Evolutionary conservation across 2,329 filamentous ascomycete genomes (phyloP).

Genomic region (Drechslerella coelobrocha): DNA sequence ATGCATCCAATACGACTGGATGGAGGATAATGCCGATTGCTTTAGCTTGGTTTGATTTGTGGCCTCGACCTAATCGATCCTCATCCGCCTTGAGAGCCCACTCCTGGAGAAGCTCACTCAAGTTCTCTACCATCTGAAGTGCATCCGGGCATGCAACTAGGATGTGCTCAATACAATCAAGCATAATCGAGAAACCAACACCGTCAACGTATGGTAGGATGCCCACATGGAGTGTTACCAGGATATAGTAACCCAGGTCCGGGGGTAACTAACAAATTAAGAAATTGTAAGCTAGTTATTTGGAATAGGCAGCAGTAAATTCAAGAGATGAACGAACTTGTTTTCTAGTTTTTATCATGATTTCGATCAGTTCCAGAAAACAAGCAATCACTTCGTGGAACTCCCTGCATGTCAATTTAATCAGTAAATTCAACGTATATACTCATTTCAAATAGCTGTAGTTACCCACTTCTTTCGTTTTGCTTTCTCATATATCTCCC

Average conservation of each 20-base stretch:
- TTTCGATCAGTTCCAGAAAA: slow-evolving; percentile 40
- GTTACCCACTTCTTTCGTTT: slow-evolving; percentile 39
- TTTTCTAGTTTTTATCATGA: slow-evolving; percentile 28
- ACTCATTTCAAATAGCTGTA: neutral
- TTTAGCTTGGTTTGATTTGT: slow-evolving; percentile 42
- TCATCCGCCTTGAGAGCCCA: slow-evolving; percentile 43
- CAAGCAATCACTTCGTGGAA: slow-evolving; percentile 39
- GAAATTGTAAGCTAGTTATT: neutral
- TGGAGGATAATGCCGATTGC: slow-evolving; percentile 45
- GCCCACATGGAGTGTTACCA: slow-evolving; percentile 34
- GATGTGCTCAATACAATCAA: slow-evolving; percentile 39
- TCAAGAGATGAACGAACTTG: slow-evolving; percentile 17
- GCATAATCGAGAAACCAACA: slow-evolving; percentile 27
- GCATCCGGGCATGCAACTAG: slow-evolving; percentile 24
- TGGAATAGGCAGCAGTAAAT: neutral
- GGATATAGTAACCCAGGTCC: slow-evolving; percentile 43
- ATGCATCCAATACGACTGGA: slow-evolving; percentile 39
- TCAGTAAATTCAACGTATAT: neutral
- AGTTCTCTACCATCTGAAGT: slow-evolving; percentile 43
- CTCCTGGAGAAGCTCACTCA: slow-evolving; percentile 45
- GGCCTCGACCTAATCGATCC: slow-evolving; percentile 32
- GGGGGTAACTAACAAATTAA: slow-evolving; percentile 21
- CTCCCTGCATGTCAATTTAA: slow-evolving; percentile 14
- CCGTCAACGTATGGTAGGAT: slow-evolving; percentile 43
- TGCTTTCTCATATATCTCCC: slow-evolving; percentile 42